Evolutionary conservation across 2,329 filamentous ascomycete species (phyloP).

Genomic region (Sordariomycetes sp.): DNA sequence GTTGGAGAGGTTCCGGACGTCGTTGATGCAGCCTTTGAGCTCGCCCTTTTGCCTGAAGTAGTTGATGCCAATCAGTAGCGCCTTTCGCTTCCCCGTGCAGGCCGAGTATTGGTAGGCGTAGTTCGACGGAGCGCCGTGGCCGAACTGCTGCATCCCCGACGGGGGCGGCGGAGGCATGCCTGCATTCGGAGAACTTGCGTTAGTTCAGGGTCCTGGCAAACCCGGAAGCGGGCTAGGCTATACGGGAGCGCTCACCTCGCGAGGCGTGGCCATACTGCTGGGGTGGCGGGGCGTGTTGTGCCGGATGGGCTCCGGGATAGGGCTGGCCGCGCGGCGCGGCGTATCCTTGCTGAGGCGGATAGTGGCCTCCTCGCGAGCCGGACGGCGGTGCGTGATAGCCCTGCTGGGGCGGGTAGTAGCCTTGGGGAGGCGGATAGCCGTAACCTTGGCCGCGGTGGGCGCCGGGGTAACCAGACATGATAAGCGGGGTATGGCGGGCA

Average conservation of each 20-base stretch:
- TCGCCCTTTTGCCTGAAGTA: constrained; percentile 46
- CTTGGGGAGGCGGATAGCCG: not conserved
- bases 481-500: not conserved
- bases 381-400: not conserved
- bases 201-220: not conserved
- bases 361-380: not conserved
- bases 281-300: not conserved
- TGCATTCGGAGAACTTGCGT: not conserved
- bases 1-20: constrained; percentile 48
- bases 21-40: constrained; percentile 49
- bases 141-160: constrained; percentile 58
- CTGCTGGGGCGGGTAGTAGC: not conserved
- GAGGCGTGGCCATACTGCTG: constrained; percentile 1
- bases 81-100: constrained; percentile 70
- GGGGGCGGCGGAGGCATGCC: constrained; percentile 53
- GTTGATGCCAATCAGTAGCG: constrained; percentile 50
- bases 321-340: not conserved
- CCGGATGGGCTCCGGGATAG: not conserved
- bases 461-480: constrained; percentile 6
- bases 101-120: constrained; percentile 88
- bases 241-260: not conserved
- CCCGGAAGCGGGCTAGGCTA: not conserved
- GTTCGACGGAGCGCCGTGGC: constrained; percentile 65
- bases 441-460: not conserved
- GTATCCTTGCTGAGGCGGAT: constrained; percentile 3